Evolutionary conservation across 495 filamentous ascomycete species (phyloP).

Genomic region (Hypomontagnella submonticulosa): DNA sequence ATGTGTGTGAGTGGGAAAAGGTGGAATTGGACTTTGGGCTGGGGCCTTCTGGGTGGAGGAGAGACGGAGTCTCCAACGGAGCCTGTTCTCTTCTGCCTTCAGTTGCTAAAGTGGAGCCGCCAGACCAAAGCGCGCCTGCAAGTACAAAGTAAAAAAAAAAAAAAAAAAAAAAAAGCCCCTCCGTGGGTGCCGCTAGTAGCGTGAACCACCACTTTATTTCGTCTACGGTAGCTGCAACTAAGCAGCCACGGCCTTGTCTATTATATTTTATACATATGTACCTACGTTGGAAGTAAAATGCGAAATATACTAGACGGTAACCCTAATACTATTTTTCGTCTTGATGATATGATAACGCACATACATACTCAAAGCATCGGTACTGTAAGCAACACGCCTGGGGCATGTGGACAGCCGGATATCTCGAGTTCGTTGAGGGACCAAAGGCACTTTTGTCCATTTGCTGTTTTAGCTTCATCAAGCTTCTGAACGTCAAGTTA

Average conservation of each 20-base stretch:
- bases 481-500: too few species aligned
- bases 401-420: too few species aligned
- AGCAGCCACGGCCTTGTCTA: conserved; percentile 9
- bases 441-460: too few species aligned
- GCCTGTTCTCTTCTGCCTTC: conserved; percentile 16
- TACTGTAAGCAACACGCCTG: too few species aligned
- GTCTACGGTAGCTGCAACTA: conserved; percentile 20
- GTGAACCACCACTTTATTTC: conserved; percentile 24
- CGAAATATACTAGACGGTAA: too few species aligned
- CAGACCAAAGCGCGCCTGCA: conserved; percentile 33
- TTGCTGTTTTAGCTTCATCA: too few species aligned
- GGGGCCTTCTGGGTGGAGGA: conserved; percentile 37
- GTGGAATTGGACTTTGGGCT: conserved; percentile 44
- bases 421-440: too few species aligned
- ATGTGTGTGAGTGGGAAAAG: conserved; percentile 61
- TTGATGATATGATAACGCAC: too few species aligned
- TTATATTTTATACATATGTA: too few species aligned
- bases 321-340: too few species aligned
- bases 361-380: too few species aligned
- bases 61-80: conserved; percentile 29
- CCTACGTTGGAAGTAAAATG: too few species aligned
- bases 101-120: conserved; percentile 41
- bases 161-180: conserved; percentile 19
- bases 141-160: conserved; percentile 38
- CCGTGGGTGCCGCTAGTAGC: conserved; percentile 34